Evolutionary conservation across 768 basidiomycete species (phyloP), one percentile per base, ranked within the genome.

Genomic region (Termitomyces sp.): DNA sequence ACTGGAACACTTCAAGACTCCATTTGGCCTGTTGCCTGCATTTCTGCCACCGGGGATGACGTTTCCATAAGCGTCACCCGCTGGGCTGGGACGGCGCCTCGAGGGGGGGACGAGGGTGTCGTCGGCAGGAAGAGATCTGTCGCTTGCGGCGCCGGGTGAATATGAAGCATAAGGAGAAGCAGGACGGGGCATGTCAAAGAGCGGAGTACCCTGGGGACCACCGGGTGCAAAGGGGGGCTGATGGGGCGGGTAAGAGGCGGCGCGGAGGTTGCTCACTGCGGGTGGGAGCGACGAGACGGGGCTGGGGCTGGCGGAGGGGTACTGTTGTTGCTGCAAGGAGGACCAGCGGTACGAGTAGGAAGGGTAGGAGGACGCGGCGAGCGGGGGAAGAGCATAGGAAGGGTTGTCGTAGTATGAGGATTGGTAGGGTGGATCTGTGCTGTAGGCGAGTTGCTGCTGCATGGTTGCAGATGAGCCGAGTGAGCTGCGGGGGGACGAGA

Each of bases 1-100:
- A 68, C 88, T 91, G 22, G 85, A 81, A 71, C 92, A 95, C 65
- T 82, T 82, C 58, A 81, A 69, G 18, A 94, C 77, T 0, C 92
- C 92, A 54, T 79, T 78, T 0, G 92, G 91, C 22, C 91, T 81
- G 64, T 87, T 90, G 20, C 86, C 82, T 34, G 75, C 70, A 55
- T 70, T 76, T 57, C 85, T 78, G 24, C 78, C 76, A 24, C 78
- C 74, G 33, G 77, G 70, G 13, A 69, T 71, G 48, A 76, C 74
- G 12, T 77, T 37, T 3, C 36, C 37, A 8, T 31, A 54, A 4
- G 2, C 72, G 48, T 84, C 85, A 57, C 75, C 34, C 1, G 24
- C 53, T 2, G 85, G 84, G 62, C 82, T 81, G n/a, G 82, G 75
- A 59, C 82, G 78, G 63, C 81, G 81, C 65, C 77, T 77, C 61